Percentiles rank a stretch among this genome's conserved stretches.
Evolutionary conservation across 768 basidiomycete genomes (phyloP).

Genomic region (Panaeolus papilionaceus): DNA sequence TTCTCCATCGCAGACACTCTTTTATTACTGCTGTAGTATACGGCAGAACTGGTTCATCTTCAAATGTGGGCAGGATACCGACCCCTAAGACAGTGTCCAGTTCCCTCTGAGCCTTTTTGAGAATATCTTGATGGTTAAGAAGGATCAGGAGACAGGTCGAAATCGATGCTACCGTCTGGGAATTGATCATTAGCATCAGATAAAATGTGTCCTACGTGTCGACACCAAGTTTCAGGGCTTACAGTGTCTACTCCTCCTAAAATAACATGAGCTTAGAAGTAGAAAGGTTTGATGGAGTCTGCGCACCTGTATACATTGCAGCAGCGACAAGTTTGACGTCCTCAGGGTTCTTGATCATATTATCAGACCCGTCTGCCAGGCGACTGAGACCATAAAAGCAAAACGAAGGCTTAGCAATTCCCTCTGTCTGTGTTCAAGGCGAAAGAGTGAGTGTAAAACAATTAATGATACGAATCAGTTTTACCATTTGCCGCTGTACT

Average conservation of each 20-base stretch:
- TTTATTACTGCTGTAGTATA: constrained; percentile 39
- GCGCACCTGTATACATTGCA: not conserved
- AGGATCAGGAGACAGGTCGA: not conserved
- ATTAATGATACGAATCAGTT: not conserved
- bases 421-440: not conserved
- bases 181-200: not conserved
- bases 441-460: not conserved
- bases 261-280: not conserved
- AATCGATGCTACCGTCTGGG: not conserved
- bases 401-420: not conserved
- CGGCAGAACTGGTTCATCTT: constrained; percentile 35
- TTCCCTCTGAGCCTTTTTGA: constrained; percentile 24
- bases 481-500: not conserved
- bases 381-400: not conserved
- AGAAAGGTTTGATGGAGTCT: not conserved
- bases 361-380: not conserved
- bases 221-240: not conserved
- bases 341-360: not conserved
- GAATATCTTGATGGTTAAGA: not conserved
- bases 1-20: constrained; percentile 37
- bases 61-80: constrained; percentile 38
- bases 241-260: not conserved
- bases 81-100: constrained; percentile 41
- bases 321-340: not conserved
- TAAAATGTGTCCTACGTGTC: not conserved